These are phyloP conservation scores for Umbelopsis isabellina DNA, from an alignment of 192 early-diverging fungal species.

Conservation along the genomic window DNA sequence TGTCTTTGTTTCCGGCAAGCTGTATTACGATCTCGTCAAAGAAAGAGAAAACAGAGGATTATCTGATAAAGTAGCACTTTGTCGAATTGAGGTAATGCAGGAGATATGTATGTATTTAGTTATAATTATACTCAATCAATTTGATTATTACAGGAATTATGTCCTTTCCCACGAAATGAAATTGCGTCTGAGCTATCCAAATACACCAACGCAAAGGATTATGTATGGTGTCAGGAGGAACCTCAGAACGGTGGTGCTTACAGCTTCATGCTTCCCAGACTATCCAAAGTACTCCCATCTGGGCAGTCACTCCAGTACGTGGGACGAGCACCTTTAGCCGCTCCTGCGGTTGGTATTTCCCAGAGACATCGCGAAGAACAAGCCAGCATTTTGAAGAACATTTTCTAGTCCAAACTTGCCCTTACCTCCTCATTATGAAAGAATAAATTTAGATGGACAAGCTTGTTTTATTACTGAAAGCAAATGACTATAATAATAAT, in stretches of 20 bases:
- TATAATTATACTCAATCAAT: neutral
- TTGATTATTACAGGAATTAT: slow-evolving; percentile 63
- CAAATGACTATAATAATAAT: neutral
- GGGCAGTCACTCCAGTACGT: slow-evolving; percentile 61
- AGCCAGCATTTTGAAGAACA: slow-evolving; percentile 55
- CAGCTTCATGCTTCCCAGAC: slow-evolving; percentile 84
- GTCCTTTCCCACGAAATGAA: slow-evolving; percentile 84
- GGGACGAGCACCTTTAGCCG: slow-evolving; percentile 72
- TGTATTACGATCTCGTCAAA: slow-evolving; percentile 92
- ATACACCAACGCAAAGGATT: slow-evolving; percentile 61
- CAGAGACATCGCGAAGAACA: slow-evolving; percentile 71
- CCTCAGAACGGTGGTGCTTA: slow-evolving; percentile 93
- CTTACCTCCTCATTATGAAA: neutral
- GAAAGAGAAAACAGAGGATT: slow-evolving; percentile 64
- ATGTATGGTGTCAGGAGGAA: slow-evolving; percentile 88
- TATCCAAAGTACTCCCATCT: slow-evolving; percentile 46
- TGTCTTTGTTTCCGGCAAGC: slow-evolving; percentile 88
- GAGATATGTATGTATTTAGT: neutral
- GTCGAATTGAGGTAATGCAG: slow-evolving; percentile 72
- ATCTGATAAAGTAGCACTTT: slow-evolving; percentile 71
- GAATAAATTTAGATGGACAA: neutral
- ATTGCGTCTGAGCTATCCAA: slow-evolving; percentile 63
- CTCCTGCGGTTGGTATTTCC: slow-evolving; percentile 81
- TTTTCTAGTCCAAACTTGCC: slow-evolving; percentile 32
- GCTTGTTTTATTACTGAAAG: neutral